These are phyloP conservation scores for Teunomyces gatunensis DNA, from an alignment of 805 yeast genomes.

Conservation along the genomic window DNA sequence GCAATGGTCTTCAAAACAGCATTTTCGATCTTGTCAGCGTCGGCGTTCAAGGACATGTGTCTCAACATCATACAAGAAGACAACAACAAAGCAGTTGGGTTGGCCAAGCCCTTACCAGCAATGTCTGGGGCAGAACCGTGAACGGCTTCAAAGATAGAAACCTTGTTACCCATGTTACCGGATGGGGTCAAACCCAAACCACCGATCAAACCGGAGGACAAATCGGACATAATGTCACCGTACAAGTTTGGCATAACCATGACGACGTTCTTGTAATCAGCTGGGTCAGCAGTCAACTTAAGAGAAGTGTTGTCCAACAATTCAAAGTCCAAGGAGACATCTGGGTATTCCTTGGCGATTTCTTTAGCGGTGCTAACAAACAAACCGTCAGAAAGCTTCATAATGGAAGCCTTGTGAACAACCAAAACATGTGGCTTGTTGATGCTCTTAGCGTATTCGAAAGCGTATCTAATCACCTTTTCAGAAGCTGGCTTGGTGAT, in stretches of 20 bases:
- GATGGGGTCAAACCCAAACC: conserved; percentile 99
- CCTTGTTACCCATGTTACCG: conserved; percentile 98
- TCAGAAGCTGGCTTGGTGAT: conserved; percentile 96
- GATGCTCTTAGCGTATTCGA: conserved; percentile 89
- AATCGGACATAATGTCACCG: conserved; percentile 98
- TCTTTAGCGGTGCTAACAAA: conserved; percentile 90
- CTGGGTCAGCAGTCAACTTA: conserved; percentile 85
- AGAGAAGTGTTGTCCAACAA: conserved; percentile 94
- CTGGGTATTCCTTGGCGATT: conserved; percentile 89
- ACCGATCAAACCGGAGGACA: conserved; percentile 96
- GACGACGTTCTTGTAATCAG: conserved; percentile 81
- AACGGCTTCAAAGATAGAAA: conserved; percentile 98
- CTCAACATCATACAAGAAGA: conserved; percentile 99
- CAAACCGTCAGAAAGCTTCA: conserved; percentile 97
- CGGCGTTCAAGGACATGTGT: conserved; percentile 86
- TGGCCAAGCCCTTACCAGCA: conserved; percentile 98
- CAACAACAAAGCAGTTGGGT: conserved; percentile 95
- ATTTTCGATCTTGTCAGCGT: conserved; percentile 81
- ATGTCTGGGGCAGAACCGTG: conserved; percentile 99
- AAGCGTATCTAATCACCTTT: conserved; percentile 94
- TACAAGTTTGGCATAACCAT: conserved; percentile 99
- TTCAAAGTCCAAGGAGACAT: conserved; percentile 77
- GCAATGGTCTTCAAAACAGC: conserved; percentile 91
- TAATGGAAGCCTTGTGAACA: conserved; percentile 97
- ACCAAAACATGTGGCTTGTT: conserved; percentile 86